A percentile compares a stretch with the other conserved stretches of the same genome.
Conservation (phyloP, 306 rosid species). For the Rosa lucieae region DNA sequence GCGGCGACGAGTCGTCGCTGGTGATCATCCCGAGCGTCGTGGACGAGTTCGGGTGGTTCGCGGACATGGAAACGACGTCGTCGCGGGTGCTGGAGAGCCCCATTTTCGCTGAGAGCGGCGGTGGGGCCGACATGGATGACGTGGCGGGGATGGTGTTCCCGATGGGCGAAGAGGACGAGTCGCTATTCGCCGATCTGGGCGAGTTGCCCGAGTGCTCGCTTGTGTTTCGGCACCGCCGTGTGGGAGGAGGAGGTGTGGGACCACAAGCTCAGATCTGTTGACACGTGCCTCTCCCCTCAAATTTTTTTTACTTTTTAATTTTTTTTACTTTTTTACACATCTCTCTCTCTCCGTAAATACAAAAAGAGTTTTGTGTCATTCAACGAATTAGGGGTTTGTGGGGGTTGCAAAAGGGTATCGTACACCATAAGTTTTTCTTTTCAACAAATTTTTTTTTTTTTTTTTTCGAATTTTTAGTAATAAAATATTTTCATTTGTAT, state of each 20-base stretch:
- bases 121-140: conserved; percentile 25
- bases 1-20: conserved; percentile 31
- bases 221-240: conserved; percentile 60
- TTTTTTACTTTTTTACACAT: neutral
- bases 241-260: conserved; percentile 46
- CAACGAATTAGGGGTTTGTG: neutral
- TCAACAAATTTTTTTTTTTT: neutral
- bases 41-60: conserved; percentile 71
- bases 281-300: conserved; percentile 31
- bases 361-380: conserved; percentile 17
- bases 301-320: neutral
- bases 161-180: conserved; percentile 86
- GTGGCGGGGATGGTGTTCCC: conserved; percentile 55
- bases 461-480: neutral
- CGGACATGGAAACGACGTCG: conserved; percentile 63
- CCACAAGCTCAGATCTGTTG: conserved; percentile 45
- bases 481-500: neutral
- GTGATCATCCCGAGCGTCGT: conserved; percentile 10
- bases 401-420: conserved; percentile 9
- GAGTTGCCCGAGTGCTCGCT: conserved; percentile 86
- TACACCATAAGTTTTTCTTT: conserved; percentile 23
- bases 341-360: conserved; percentile 19
- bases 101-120: conserved; percentile 37
- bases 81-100: conserved; percentile 59
- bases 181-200: conserved; percentile 81